Percentiles rank a stretch among this genome's conserved stretches.
These are phyloP conservation scores for Leishmania lainsoni DNA, from an alignment of 208 protist genomes.

Conservation along the genomic window DNA sequence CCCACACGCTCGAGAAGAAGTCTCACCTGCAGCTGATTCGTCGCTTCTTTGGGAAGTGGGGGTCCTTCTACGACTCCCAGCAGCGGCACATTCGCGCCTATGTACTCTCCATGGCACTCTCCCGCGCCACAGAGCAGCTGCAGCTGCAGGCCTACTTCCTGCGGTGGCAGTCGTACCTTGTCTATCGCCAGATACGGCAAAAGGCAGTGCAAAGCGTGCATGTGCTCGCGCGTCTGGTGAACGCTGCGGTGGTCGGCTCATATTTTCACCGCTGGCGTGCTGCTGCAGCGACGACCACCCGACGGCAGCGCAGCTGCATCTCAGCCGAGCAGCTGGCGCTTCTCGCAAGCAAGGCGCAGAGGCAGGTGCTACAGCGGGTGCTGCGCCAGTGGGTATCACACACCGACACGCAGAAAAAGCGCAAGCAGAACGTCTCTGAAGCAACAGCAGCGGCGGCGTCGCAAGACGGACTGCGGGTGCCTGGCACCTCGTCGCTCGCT, in stretches of 20 bases:
- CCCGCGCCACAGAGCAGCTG: constrained; percentile 41
- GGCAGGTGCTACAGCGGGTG: constrained; percentile 43
- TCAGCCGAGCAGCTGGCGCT: constrained; percentile 34
- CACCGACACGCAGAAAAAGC: neutral
- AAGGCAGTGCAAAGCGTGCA: constrained; percentile 15
- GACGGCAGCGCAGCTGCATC: constrained; percentile 1
- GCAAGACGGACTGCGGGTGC: neutral
- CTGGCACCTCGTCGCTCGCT: constrained; percentile 12
- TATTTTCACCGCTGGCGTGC: constrained; percentile 55
- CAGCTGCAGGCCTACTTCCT: constrained; percentile 38
- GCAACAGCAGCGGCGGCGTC: neutral
- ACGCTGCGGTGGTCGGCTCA: constrained; percentile 8
- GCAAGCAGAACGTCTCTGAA: too few species aligned
- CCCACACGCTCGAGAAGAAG: constrained; percentile 34
- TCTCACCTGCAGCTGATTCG: constrained; percentile 43
- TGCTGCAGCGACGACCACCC: neutral
- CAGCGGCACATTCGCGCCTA: constrained; percentile 56
- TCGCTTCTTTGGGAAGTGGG: constrained; percentile 72
- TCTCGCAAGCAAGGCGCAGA: constrained; percentile 46
- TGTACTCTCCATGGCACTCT: constrained; percentile 44
- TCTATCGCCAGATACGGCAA: constrained; percentile 17
- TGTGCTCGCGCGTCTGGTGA: constrained; percentile 29
- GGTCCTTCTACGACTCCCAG: constrained; percentile 62
- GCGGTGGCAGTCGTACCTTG: constrained; percentile 45
- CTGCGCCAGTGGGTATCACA: constrained; percentile 39